Percentiles rank a stretch among this genome's conserved stretches.
phyloP scores from a whole-genome alignment of 257 asterid genomes.

The Fraxinus americana region DNA sequence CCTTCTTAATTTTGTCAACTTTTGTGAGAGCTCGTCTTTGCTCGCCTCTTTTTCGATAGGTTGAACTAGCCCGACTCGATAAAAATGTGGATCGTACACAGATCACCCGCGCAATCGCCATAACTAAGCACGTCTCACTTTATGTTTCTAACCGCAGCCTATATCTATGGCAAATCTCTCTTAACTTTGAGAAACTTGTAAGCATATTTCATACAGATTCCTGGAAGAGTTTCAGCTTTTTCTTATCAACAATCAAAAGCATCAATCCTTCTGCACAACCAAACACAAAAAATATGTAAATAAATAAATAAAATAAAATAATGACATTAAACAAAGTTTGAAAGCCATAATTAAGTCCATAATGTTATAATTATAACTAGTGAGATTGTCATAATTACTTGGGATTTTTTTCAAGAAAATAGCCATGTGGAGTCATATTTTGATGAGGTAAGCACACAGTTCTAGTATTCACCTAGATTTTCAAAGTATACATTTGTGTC shows the following conservation, averaged over 20 bases:
- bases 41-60: too few relatives aligned
- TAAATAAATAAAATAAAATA: too few relatives aligned
- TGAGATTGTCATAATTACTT: neutral
- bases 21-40: too few relatives aligned
- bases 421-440: slow-evolving; percentile 20
- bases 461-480: slow-evolving; percentile 2
- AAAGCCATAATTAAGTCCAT: neutral
- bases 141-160: neutral
- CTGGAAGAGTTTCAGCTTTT: too few relatives aligned
- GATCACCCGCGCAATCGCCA: too few relatives aligned
- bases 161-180: neutral
- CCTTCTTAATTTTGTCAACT: too few relatives aligned
- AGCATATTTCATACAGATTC: neutral
- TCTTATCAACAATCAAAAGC: slow-evolving; percentile 22
- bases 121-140: neutral
- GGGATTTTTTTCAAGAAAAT: neutral
- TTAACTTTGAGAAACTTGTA: neutral
- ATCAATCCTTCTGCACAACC: slow-evolving; percentile 16
- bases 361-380: too few relatives aligned
- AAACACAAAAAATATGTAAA: slow-evolving; percentile 2
- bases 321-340: neutral
- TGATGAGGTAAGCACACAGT: slow-evolving; percentile 14
- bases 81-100: too few relatives aligned
- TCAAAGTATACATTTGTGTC: slow-evolving; percentile 4
- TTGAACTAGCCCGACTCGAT: too few relatives aligned